Conservation (phyloP, 1,284 basidiomycete genomes). For the Ganoderma resinaceum region DNA sequence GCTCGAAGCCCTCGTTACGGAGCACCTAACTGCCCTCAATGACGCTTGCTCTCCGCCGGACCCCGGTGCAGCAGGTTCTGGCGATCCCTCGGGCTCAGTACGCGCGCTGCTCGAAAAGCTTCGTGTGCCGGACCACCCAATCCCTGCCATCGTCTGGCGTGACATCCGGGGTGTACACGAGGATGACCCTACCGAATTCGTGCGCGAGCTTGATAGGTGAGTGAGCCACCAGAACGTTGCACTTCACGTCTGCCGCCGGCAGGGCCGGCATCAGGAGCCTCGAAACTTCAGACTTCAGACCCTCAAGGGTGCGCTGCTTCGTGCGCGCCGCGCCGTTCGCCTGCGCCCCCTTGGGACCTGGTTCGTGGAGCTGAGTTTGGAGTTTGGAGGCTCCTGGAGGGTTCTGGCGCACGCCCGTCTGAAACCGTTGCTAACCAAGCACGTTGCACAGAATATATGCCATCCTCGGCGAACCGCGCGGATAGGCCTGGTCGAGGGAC, state of each 20-base stretch:
- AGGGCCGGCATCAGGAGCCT: not conserved
- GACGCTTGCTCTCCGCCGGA: constrained; percentile 1
- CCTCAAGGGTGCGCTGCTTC: not conserved
- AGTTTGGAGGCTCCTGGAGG: not conserved
- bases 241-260: constrained; percentile 13
- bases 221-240: constrained; percentile 16
- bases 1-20: constrained; percentile 23
- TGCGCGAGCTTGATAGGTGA: constrained; percentile 29
- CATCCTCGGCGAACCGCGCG: constrained; percentile 3
- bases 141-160: constrained; percentile 36
- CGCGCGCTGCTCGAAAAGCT: constrained; percentile 19
- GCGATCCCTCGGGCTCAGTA: not conserved
- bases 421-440: constrained; percentile 2
- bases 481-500: not conserved
- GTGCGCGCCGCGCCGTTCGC: not conserved
- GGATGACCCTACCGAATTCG: constrained; percentile 31
- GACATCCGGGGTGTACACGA: constrained; percentile 33
- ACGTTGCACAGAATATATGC: constrained; percentile 4
- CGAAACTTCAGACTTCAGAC: constrained; percentile 5
- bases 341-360: not conserved
- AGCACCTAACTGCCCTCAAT: constrained; percentile 15
- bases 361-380: not conserved
- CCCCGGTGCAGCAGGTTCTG: not conserved
- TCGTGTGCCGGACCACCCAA: constrained; percentile 19
- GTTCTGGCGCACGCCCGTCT: constrained; percentile 1